Percentiles rank a stretch among this genome's conserved stretches.
phyloP scores from a whole-genome alignment of 768 basidiomycete species.

The Suillus plorans region DNA sequence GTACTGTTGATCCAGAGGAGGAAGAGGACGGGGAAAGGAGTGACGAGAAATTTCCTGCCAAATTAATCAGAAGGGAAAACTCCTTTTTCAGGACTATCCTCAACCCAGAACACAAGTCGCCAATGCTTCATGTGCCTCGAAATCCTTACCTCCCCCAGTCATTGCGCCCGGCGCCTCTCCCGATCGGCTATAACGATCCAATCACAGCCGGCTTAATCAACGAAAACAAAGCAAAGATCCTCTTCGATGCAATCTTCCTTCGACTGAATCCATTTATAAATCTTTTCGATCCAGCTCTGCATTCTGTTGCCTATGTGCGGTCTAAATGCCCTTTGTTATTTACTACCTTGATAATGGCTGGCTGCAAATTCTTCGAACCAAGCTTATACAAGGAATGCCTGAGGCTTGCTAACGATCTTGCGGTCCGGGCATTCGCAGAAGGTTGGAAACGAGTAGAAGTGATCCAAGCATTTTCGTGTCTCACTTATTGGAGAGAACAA shows the following conservation, averaged over 20 bases:
- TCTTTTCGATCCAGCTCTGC: constrained; percentile 84
- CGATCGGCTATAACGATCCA: constrained; percentile 57
- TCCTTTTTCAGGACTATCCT: constrained; percentile 85
- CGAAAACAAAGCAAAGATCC: constrained; percentile 65
- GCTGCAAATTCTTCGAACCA: constrained; percentile 80
- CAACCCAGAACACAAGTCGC: constrained; percentile 60
- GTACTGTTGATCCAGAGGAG: constrained; percentile 47
- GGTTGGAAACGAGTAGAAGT: constrained; percentile 83
- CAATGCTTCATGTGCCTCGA: constrained; percentile 29
- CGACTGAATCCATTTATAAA: constrained; percentile 89
- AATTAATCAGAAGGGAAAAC: constrained; percentile 73
- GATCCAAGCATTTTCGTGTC: constrained; percentile 84
- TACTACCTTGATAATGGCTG: constrained; percentile 80
- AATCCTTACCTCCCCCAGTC: constrained; percentile 37
- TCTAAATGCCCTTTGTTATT: constrained; percentile 80
- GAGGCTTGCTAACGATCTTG: constrained; percentile 70
- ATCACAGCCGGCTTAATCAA: constrained; percentile 68
- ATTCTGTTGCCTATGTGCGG: constrained; percentile 79
- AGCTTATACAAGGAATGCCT: constrained; percentile 66
- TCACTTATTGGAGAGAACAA: constrained; percentile 89
- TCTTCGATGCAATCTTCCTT: constrained; percentile 78
- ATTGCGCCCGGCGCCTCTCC: constrained; percentile 34
- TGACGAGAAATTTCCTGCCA: constrained; percentile 73
- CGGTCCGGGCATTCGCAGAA: constrained; percentile 75
- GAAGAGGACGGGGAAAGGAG: constrained; percentile 64